These are phyloP conservation scores for Marasmius sp. DNA, from an alignment of 1,284 basidiomycete genomes.

Conservation along the genomic window DNA sequence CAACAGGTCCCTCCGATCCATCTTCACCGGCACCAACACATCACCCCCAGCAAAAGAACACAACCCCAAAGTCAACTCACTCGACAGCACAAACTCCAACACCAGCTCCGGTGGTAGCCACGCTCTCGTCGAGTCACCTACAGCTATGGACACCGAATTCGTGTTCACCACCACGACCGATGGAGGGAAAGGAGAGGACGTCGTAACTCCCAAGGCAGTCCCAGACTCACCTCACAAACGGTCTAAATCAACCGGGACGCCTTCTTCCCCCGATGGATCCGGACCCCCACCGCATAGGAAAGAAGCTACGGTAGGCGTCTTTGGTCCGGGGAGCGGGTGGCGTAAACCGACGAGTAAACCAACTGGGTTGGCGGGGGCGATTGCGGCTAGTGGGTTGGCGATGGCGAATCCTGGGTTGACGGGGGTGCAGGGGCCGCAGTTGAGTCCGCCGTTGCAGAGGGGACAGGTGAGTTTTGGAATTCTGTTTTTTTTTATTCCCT, in stretches of 20 bases:
- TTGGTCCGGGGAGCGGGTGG: constrained; percentile 26
- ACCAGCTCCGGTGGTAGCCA: neutral
- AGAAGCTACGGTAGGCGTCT: constrained; percentile 34
- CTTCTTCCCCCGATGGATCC: constrained; percentile 14
- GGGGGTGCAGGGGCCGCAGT: constrained; percentile 42
- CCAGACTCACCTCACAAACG: neutral
- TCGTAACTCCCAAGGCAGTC: constrained; percentile 13
- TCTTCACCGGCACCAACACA: neutral
- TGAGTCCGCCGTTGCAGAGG: constrained; percentile 29
- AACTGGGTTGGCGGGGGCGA: constrained; percentile 60
- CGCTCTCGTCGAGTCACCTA: neutral
- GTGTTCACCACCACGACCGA: neutral
- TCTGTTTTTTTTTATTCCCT: neutral
- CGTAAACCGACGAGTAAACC: constrained; percentile 45
- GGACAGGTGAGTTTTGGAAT: neutral
- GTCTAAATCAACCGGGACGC: constrained; percentile 3
- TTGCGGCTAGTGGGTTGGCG: constrained; percentile 64
- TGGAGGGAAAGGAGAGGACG: neutral
- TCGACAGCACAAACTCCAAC: constrained; percentile 8
- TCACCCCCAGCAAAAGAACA: neutral
- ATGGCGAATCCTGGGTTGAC: constrained; percentile 61
- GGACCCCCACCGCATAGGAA: constrained; percentile 29
- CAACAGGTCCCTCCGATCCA: neutral
- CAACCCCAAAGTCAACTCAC: neutral
- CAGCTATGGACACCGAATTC: neutral